These are phyloP conservation scores for Kuraishia cidri DNA, from an alignment of 805 yeast genomes.

Conservation along the genomic window DNA sequence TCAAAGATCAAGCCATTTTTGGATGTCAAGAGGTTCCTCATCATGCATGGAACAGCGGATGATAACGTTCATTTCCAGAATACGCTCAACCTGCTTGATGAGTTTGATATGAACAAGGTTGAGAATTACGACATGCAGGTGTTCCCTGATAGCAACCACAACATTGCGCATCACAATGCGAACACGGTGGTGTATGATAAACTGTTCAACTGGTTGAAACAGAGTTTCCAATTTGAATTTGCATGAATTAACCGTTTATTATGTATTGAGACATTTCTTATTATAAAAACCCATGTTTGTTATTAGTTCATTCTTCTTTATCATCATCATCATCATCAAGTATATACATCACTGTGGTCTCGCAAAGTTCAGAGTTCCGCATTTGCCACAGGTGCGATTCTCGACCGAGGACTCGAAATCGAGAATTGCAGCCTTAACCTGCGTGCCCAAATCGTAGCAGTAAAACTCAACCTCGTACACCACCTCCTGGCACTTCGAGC, in stretches of 20 bases:
- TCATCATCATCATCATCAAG: no score
- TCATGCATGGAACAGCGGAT: constrained; percentile 82
- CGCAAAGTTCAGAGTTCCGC: constrained; percentile 70
- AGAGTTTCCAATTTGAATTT: constrained; percentile 38
- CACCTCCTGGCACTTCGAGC: constrained; percentile 54
- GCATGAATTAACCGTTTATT: constrained; percentile 7
- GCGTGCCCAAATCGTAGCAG: constrained; percentile 80
- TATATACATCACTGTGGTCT: constrained; percentile 32
- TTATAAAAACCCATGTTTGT: no score
- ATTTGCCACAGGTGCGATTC: constrained; percentile 63
- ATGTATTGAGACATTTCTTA: neutral
- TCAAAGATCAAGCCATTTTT: constrained; percentile 32
- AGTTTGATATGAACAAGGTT: constrained; percentile 38
- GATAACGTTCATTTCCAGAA: constrained; percentile 80
- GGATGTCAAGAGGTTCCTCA: constrained; percentile 42
- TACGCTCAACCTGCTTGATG: constrained; percentile 51
- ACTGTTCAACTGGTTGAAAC: constrained; percentile 56
- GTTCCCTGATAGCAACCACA: constrained; percentile 91
- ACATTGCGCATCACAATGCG: constrained; percentile 75
- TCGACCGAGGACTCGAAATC: constrained; percentile 54
- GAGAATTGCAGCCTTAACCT: constrained; percentile 75
- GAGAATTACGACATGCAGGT: constrained; percentile 79
- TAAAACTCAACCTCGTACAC: constrained; percentile 67
- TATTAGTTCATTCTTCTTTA: no score
- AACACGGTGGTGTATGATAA: constrained; percentile 63